These are phyloP conservation scores for Knoxia roxburghii DNA, from an alignment of 257 asterid species.

Conservation along the genomic window DNA sequence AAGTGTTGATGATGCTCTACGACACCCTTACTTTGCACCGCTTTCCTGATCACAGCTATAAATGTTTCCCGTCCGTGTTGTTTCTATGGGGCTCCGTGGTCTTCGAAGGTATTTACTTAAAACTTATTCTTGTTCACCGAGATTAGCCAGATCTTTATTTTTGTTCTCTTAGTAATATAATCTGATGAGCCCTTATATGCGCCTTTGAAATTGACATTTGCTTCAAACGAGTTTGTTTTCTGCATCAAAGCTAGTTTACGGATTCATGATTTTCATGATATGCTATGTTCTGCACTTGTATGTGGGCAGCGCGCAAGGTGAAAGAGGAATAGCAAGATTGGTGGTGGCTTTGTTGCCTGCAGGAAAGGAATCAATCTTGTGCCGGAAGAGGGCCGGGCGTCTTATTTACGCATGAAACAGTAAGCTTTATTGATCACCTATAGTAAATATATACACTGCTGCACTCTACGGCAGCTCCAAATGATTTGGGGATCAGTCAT, in stretches of 20 bases:
- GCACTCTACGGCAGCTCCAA: constrained; percentile 1
- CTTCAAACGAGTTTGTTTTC: no score
- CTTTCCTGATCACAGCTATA: constrained; percentile 17
- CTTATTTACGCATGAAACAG: neutral
- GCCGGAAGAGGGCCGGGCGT: neutral
- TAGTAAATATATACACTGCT: neutral
- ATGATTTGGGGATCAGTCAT: neutral
- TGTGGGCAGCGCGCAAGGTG: neutral
- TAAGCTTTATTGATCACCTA: neutral
- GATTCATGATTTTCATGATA: neutral
- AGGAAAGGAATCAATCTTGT: neutral
- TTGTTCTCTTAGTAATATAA: no score
- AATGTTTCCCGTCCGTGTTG: neutral
- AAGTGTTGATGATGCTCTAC: constrained; percentile 78
- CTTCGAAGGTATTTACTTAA: neutral
- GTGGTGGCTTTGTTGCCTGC: neutral
- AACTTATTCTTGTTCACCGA: neutral
- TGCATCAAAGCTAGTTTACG: neutral
- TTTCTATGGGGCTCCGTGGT: neutral
- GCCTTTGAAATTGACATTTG: no score
- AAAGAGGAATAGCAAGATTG: neutral
- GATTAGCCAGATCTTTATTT: neutral
- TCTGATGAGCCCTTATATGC: neutral
- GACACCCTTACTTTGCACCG: constrained; percentile 72
- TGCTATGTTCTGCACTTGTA: neutral